A percentile compares a stretch with the other conserved stretches of the same genome.
These are phyloP conservation scores for Candida maesae DNA, from an alignment of 805 yeast species.

Conservation along the genomic window DNA sequence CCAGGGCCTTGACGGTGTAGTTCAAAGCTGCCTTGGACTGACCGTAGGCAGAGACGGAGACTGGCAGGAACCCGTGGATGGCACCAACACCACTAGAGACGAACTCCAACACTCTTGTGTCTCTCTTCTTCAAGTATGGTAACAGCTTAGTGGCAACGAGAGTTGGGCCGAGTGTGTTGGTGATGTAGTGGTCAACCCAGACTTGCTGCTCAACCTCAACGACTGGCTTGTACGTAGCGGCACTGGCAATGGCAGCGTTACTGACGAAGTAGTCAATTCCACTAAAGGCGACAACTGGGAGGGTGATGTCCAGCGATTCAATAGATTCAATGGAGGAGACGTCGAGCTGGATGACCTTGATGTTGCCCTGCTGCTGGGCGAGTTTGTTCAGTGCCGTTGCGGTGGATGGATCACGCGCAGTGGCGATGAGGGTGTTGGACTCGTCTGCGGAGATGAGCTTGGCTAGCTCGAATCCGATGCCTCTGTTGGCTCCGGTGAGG, in stretches of 20 bases:
- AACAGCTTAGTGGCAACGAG: conserved; percentile 17
- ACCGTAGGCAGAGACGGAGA: conserved; percentile 31
- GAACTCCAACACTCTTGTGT: conserved; percentile 27
- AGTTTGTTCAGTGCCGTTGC: conserved; percentile 13
- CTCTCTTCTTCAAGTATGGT: conserved; percentile 22
- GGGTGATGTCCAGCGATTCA: conserved; percentile 14
- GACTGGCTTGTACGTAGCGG: background rate
- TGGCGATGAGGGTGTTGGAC: conserved; percentile 7
- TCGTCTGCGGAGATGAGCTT: conserved; percentile 1
- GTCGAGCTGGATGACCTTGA: conserved; percentile 26
- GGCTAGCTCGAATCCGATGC: conserved; percentile 10
- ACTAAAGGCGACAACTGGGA: conserved; percentile 12
- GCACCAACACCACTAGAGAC: conserved; percentile 29
- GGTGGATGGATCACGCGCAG: conserved; percentile 14
- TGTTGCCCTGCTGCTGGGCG: conserved; percentile 14
- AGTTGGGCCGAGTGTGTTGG: conserved; percentile 28
- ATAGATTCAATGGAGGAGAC: conserved; percentile 19
- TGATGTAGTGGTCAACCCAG: conserved; percentile 16
- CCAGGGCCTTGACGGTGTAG: conserved; percentile 26
- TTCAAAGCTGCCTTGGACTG: conserved; percentile 37
- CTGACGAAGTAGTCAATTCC: conserved; percentile 28
- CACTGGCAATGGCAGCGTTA: conserved; percentile 26
- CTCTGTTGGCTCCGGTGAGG: conserved; percentile 11
- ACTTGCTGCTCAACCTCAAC: background rate
- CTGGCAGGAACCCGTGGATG: conserved; percentile 13